phyloP scores from a whole-genome alignment of 1,284 basidiomycete genomes.

The Volvariella volvacea region DNA sequence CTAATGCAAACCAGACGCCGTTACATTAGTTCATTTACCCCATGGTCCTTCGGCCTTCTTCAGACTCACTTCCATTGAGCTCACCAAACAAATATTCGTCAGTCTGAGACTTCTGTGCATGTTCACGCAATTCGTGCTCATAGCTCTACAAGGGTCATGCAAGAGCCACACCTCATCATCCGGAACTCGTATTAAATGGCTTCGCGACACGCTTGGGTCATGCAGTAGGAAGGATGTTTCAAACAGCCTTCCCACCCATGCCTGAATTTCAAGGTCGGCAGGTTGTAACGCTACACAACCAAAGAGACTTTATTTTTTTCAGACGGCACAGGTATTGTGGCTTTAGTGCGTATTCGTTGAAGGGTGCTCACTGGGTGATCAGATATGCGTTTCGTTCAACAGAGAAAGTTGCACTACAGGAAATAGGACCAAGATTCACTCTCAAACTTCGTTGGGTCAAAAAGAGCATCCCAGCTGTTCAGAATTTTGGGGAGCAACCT shows the following conservation, averaged over 20 bases:
- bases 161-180: conserved; percentile 86
- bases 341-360: neutral
- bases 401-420: conserved; percentile 91
- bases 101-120: conserved; percentile 7
- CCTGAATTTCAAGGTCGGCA: conserved; percentile 96
- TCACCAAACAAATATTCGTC: conserved; percentile 84
- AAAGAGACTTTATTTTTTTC: conserved; percentile 98
- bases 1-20: conserved; percentile 58
- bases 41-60: conserved; percentile 95
- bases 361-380: conserved; percentile 2
- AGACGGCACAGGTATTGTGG: conserved; percentile 72
- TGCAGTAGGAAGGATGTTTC: conserved; percentile 89
- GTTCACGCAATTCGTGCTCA: neutral
- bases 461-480: conserved; percentile 81
- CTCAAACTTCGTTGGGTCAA: conserved; percentile 88
- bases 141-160: conserved; percentile 71
- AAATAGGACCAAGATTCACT: conserved; percentile 97
- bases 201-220: conserved; percentile 95
- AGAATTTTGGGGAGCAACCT: conserved; percentile 54
- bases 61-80: conserved; percentile 85
- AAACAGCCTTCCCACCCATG: conserved; percentile 90
- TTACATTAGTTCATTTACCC: conserved; percentile 89
- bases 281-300: conserved; percentile 96
- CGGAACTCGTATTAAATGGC: conserved; percentile 94
- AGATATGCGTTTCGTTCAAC: conserved; percentile 91